Evolutionary conservation across 352 stramenopile species (phyloP).

Genomic region (Sclerospora graminicola): DNA sequence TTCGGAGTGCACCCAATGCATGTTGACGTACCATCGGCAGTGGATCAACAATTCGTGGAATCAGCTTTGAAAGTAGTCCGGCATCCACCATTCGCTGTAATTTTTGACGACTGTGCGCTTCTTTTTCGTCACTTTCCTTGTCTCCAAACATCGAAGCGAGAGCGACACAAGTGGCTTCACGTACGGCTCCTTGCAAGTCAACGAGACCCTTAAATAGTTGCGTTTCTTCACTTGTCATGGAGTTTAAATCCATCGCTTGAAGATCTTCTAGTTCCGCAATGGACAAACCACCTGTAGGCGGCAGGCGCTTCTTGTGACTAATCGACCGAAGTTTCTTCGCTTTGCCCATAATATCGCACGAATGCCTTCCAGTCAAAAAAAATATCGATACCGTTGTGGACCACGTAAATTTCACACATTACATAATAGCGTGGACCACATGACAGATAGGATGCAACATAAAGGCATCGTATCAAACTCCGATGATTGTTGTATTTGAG

Average conservation of each 20-base stretch:
- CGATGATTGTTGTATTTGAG: background rate
- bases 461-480: background rate
- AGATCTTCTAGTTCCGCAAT: constrained; percentile 51
- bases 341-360: constrained; percentile 86
- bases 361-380: constrained; percentile 6
- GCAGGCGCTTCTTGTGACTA: constrained; percentile 74
- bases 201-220: constrained; percentile 67
- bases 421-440: background rate
- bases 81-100: constrained; percentile 68
- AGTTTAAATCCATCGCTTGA: constrained; percentile 27
- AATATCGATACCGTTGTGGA: constrained; percentile 7
- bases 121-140: constrained; percentile 40
- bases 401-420: constrained; percentile 8
- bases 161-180: constrained; percentile 78
- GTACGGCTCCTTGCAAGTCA: constrained; percentile 68
- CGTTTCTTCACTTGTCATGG: constrained; percentile 41
- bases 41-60: constrained; percentile 76
- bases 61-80: constrained; percentile 71
- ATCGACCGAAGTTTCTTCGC: constrained; percentile 79
- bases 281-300: constrained; percentile 47
- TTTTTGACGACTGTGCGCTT: constrained; percentile 44
- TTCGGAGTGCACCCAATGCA: constrained; percentile 70
- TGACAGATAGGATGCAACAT: background rate
- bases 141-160: constrained; percentile 80
- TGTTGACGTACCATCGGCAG: constrained; percentile 80